phyloP scores from a whole-genome alignment of 1,284 basidiomycete genomes.

The Athelia psychrophila region DNA sequence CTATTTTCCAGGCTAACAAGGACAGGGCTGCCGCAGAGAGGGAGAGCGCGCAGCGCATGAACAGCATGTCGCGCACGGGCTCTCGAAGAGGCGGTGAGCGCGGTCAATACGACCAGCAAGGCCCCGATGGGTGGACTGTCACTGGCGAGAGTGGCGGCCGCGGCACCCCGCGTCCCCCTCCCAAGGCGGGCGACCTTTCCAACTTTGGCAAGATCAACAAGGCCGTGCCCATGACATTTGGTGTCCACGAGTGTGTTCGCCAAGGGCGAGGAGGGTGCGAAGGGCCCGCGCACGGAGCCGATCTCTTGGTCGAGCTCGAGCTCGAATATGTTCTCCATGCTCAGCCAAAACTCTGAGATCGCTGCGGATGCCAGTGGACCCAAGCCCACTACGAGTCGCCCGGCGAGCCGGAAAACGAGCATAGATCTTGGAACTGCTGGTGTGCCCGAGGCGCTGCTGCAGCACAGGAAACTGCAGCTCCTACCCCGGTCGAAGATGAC shows the following conservation, averaged over 20 bases:
- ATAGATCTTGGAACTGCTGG: too few relatives aligned
- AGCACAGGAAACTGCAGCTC: too few relatives aligned
- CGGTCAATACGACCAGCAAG: constrained; percentile 34
- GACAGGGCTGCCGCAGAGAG: constrained; percentile 71
- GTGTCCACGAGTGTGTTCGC: constrained; percentile 79
- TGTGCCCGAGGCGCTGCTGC: too few relatives aligned
- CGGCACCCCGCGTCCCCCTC: constrained; percentile 58
- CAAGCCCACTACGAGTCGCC: constrained; percentile 41
- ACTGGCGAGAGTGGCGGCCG: constrained; percentile 55
- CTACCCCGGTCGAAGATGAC: too few relatives aligned
- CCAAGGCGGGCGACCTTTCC: constrained; percentile 85
- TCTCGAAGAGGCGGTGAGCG: constrained; percentile 78
- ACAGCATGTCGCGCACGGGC: constrained; percentile 72
- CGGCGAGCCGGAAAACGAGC: constrained; percentile 49
- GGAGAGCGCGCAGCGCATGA: constrained; percentile 47
- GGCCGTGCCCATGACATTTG: constrained; percentile 61
- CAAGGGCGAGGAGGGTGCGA: constrained; percentile 60
- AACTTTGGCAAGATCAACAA: constrained; percentile 87
- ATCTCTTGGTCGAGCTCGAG: background rate
- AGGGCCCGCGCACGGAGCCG: constrained; percentile 39
- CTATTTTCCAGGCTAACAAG: constrained; percentile 51
- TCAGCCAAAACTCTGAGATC: background rate
- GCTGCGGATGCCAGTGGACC: too few relatives aligned
- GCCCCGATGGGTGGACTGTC: constrained; percentile 88
- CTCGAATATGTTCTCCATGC: background rate